Conservation (phyloP, 78 protist genomes). For the Neovahlkampfia damariscottae region DNA sequence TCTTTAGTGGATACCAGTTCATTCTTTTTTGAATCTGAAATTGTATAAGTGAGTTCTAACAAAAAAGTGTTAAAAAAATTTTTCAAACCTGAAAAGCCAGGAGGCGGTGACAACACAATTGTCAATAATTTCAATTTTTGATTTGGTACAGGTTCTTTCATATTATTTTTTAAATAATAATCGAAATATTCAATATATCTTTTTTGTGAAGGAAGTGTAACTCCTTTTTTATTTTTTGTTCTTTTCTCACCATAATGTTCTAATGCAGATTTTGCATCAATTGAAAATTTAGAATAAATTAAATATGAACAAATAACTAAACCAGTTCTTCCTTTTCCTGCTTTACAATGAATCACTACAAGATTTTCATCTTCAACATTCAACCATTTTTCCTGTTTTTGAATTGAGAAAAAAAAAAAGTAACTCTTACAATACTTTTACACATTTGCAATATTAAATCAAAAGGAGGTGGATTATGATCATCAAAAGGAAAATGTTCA, state of each 20-base stretch:
- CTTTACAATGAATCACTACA: slow-evolving; percentile 57
- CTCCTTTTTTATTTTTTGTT: slow-evolving; percentile 38
- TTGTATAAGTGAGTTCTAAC: not conserved
- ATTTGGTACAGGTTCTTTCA: not conserved
- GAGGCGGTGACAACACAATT: not conserved
- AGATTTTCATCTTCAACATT: slow-evolving; percentile 14
- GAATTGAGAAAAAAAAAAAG: too few species aligned
- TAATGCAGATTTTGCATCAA: slow-evolving; percentile 29
- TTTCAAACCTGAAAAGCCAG: slow-evolving; percentile 10
- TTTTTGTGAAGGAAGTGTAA: slow-evolving; percentile 50
- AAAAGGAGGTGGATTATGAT: slow-evolving; percentile 39
- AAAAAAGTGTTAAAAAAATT: not conserved
- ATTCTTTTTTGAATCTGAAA: not conserved
- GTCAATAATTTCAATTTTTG: not conserved
- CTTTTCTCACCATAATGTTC: slow-evolving; percentile 21
- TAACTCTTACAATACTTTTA: not conserved
- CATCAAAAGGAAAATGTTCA: slow-evolving; percentile 19
- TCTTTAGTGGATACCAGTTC: too few species aligned
- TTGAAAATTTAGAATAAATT: not conserved
- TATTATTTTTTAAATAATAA: not conserved
- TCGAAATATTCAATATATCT: slow-evolving; percentile 50
- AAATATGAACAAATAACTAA: slow-evolving; percentile 17
- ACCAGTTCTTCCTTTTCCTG: slow-evolving; percentile 76
- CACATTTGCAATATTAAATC: not conserved
- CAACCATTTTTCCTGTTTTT: not conserved